Percentiles rank a stretch among this genome's conserved stretches.
These are phyloP conservation scores for Trichoderma sp. DNA, from an alignment of 2,329 filamentous ascomycete genomes.

Conservation along the genomic window DNA sequence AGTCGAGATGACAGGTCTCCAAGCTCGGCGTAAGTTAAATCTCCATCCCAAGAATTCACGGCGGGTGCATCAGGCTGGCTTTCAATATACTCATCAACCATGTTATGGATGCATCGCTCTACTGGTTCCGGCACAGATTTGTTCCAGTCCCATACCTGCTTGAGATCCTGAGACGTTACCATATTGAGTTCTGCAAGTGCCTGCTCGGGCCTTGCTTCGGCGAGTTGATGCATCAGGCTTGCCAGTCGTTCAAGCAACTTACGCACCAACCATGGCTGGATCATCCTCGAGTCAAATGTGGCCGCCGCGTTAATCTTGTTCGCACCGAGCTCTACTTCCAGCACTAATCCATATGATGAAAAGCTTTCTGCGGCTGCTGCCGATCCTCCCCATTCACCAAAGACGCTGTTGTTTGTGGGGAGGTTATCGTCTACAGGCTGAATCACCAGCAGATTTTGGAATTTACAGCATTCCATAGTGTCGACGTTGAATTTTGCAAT, in stretches of 20 bases:
- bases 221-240: neutral
- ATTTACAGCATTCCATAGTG: neutral
- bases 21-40: conserved; percentile 44
- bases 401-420: neutral
- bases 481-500: neutral
- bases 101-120: conserved; percentile 42
- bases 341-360: neutral
- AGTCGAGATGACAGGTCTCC: conserved; percentile 16
- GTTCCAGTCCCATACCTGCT: neutral
- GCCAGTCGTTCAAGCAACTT: neutral
- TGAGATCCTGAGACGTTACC: neutral
- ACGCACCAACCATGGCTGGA: neutral
- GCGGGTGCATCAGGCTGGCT: too few species aligned
- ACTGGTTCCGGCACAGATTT: conserved; percentile 15
- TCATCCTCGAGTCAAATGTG: neutral
- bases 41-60: conserved; percentile 44
- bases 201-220: neutral
- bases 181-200: neutral
- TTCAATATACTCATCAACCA: conserved; percentile 35
- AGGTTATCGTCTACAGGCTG: neutral
- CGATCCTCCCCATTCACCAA: neutral
- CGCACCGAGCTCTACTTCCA: neutral
- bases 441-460: conserved; percentile 7
- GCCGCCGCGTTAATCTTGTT: neutral
- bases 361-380: too few species aligned